Evolutionary conservation across 805 yeast genomes (phyloP).

Genomic region (Zygosaccharomyces pseudorouxii): DNA sequence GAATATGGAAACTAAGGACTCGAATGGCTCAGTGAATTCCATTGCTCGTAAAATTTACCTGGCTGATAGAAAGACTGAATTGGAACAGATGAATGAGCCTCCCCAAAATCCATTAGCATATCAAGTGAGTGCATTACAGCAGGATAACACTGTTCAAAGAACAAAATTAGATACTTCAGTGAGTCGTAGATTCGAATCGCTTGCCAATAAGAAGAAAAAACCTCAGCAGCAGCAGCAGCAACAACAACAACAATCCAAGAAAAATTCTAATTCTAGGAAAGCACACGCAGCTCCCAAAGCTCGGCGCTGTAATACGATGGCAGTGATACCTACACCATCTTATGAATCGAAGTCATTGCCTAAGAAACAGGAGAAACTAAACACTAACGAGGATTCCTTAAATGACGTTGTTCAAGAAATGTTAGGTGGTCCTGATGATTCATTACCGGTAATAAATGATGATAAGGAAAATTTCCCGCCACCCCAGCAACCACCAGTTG

Average conservation of each 20-base stretch:
- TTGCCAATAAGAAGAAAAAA: slow-evolving; percentile 28
- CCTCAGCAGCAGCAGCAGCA: slow-evolving; percentile 10
- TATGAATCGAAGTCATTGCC: background rate
- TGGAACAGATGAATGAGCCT: slow-evolving; percentile 10
- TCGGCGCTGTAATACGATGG: slow-evolving; percentile 20
- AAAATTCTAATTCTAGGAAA: slow-evolving; percentile 3
- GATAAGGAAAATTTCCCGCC: slow-evolving; percentile 33
- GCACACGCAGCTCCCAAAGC: slow-evolving; percentile 12
- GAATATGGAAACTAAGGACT: slow-evolving; percentile 23
- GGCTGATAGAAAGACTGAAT: slow-evolving; percentile 32
- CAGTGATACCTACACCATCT: slow-evolving; percentile 13
- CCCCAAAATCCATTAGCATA: slow-evolving; percentile 17
- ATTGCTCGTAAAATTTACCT: slow-evolving; percentile 34
- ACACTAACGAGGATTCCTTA: background rate
- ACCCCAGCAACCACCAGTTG: background rate
- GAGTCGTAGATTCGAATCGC: slow-evolving; percentile 34
- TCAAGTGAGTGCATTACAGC: slow-evolving; percentile 26
- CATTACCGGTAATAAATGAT: slow-evolving; percentile 9
- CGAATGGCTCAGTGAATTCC: slow-evolving; percentile 26
- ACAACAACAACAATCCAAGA: slow-evolving; percentile 5
- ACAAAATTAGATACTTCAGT: slow-evolving; percentile 29
- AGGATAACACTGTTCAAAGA: slow-evolving; percentile 26
- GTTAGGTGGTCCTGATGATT: slow-evolving; percentile 2
- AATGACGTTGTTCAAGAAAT: slow-evolving; percentile 8
- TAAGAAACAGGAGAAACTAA: background rate